These are phyloP conservation scores for Collybia nuda DNA, from an alignment of 768 basidiomycete species.

Conservation along the genomic window DNA sequence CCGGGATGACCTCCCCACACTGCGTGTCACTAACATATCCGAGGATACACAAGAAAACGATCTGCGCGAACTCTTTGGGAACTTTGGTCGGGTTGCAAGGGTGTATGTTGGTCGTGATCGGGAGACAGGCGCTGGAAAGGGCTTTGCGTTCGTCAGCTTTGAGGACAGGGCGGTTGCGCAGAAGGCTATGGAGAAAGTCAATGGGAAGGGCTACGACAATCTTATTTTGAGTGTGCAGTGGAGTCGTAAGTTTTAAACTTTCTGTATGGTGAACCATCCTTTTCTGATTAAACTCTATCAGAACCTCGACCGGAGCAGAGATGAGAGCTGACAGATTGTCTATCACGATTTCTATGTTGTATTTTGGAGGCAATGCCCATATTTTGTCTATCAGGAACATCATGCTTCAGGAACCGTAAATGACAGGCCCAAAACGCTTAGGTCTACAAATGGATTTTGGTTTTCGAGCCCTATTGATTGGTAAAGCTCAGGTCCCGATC, in stretches of 20 bases:
- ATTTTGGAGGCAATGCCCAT: no score
- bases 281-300: slow-evolving; percentile 9
- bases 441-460: no score
- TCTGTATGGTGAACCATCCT: background rate
- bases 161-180: slow-evolving; percentile 80
- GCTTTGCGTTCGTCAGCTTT: slow-evolving; percentile 97
- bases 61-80: slow-evolving; percentile 85
- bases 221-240: slow-evolving; percentile 72
- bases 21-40: slow-evolving; percentile 96
- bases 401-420: no score
- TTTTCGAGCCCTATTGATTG: no score
- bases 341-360: no score
- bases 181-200: slow-evolving; percentile 86
- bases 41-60: slow-evolving; percentile 96
- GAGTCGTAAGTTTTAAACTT: slow-evolving; percentile 47
- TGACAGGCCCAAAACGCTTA: no score
- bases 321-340: slow-evolving; percentile 9
- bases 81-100: slow-evolving; percentile 82
- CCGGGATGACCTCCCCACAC: slow-evolving; percentile 92
- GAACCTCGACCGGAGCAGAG: slow-evolving; percentile 36
- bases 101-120: slow-evolving; percentile 95
- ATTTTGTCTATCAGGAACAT: no score
- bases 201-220: slow-evolving; percentile 92
- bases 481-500: no score
- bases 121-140: slow-evolving; percentile 93